A percentile compares a stretch with the other conserved stretches of the same genome.
Conservation (phyloP, 2,329 filamentous ascomycete species). For the Alternaria postmessia region DNA sequence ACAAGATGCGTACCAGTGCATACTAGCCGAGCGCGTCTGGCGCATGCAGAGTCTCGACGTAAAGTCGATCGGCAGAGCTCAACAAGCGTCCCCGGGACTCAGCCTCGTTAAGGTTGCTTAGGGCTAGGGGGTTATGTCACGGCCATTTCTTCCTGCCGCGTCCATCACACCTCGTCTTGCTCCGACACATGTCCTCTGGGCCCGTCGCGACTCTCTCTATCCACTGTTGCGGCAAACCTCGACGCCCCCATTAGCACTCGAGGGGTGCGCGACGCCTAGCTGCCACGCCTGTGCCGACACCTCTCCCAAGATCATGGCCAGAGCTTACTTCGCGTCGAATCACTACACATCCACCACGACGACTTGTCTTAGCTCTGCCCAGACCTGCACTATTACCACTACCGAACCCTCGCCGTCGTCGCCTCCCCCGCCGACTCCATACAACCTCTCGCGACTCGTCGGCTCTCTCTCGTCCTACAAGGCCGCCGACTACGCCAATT, state of each 20-base stretch:
- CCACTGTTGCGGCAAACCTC: constrained; percentile 9
- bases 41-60: constrained; percentile 19
- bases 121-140: constrained; percentile 9
- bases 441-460: constrained; percentile 26
- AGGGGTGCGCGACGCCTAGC: constrained; percentile 16
- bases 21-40: constrained; percentile 3
- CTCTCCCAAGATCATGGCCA: constrained; percentile 31
- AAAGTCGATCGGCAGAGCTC: constrained; percentile 16
- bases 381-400: constrained; percentile 3
- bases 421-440: constrained; percentile 26
- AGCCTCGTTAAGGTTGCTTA: constrained; percentile 13
- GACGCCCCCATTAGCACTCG: constrained; percentile 10
- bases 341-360: constrained; percentile 24
- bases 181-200: constrained; percentile 12
- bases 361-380: constrained; percentile 21
- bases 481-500: constrained; percentile 29
- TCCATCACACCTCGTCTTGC: constrained; percentile 6
- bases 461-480: constrained; percentile 28
- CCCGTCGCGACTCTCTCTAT: constrained; percentile 8
- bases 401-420: constrained; percentile 17
- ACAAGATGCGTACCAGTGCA: neutral
- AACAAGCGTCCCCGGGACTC: constrained; percentile 17
- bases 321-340: constrained; percentile 27
- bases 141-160: constrained; percentile 17
- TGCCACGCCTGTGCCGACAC: constrained; percentile 17